A percentile compares a stretch with the other conserved stretches of the same genome.
Conservation (phyloP, 2,329 filamentous ascomycete species). For the Talaromyces sp. region DNA sequence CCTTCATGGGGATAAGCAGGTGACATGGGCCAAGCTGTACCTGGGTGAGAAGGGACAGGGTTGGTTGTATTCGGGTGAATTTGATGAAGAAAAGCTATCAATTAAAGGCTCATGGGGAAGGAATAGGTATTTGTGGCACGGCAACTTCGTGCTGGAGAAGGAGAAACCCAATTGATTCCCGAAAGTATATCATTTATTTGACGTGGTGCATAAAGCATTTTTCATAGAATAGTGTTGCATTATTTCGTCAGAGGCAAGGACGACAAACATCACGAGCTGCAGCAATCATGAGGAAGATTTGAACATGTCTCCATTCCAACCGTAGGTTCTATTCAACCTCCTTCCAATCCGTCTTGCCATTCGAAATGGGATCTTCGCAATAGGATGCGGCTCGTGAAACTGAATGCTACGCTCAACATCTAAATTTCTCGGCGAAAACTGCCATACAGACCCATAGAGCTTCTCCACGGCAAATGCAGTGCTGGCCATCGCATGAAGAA, state of each 20-base stretch:
- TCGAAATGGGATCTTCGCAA: slow-evolving; percentile 51
- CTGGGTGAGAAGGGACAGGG: not conserved
- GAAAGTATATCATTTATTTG: not conserved
- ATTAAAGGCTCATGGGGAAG: not conserved
- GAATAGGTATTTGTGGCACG: not conserved
- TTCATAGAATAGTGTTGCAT: not conserved
- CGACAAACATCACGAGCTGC: not conserved
- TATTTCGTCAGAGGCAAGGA: not conserved
- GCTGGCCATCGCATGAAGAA: slow-evolving; percentile 52
- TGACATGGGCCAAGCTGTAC: slow-evolving; percentile 1
- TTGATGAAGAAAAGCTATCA: not conserved
- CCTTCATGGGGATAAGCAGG: not conserved
- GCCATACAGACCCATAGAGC: slow-evolving; percentile 62
- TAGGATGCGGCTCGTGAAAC: slow-evolving; percentile 62
- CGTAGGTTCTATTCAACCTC: slow-evolving; percentile 52
- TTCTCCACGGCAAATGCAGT: slow-evolving; percentile 56
- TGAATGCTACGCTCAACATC: slow-evolving; percentile 54
- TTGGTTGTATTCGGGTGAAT: not conserved
- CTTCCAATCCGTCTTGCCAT: slow-evolving; percentile 51
- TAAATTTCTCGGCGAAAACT: slow-evolving; percentile 50
- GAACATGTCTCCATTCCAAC: slow-evolving; percentile 53
- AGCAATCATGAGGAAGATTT: not conserved
- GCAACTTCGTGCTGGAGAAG: not conserved
- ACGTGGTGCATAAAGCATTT: not conserved
- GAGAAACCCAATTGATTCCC: not conserved